These are phyloP conservation scores for Gamsiella multidivaricata DNA, from an alignment of 192 early-diverging fungal genomes.

Conservation along the genomic window DNA sequence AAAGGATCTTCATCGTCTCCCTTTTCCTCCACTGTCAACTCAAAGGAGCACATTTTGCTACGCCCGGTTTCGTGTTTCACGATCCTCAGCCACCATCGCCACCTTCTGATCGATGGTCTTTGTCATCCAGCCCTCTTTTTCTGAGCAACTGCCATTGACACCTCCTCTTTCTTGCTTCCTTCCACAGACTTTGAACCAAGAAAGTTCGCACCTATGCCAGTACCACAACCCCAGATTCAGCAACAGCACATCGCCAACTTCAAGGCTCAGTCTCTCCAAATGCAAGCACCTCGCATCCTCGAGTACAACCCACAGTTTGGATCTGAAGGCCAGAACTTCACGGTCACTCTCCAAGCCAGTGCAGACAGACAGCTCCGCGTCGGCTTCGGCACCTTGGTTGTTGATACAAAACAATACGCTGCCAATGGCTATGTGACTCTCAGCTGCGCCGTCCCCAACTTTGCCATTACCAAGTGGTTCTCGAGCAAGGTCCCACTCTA, in stretches of 20 bases:
- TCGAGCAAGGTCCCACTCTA: conserved; percentile 56
- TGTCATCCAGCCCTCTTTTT: not conserved
- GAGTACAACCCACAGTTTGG: conserved; percentile 58
- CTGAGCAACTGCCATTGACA: not conserved
- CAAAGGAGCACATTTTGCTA: no score
- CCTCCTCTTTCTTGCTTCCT: not conserved
- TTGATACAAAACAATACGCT: conserved; percentile 62
- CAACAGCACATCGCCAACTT: conserved; percentile 26
- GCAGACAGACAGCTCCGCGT: conserved; percentile 53
- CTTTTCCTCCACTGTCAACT: no score
- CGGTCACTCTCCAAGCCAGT: conserved; percentile 50
- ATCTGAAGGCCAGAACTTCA: conserved; percentile 40
- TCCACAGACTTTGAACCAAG: conserved; percentile 50
- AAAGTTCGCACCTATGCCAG: conserved; percentile 49
- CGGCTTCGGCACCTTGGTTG: conserved; percentile 60
- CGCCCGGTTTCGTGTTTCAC: not conserved
- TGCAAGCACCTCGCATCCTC: conserved; percentile 48
- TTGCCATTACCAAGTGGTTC: conserved; percentile 55
- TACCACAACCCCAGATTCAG: conserved; percentile 27
- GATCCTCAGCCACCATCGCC: not conserved
- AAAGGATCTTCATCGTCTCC: no score
- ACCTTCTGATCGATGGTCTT: not conserved
- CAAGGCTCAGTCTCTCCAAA: conserved; percentile 25
- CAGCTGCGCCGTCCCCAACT: conserved; percentile 55
- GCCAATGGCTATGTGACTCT: conserved; percentile 57